phyloP scores from a whole-genome alignment of 208 protist species.

The Trypanosoma congolense region DNA sequence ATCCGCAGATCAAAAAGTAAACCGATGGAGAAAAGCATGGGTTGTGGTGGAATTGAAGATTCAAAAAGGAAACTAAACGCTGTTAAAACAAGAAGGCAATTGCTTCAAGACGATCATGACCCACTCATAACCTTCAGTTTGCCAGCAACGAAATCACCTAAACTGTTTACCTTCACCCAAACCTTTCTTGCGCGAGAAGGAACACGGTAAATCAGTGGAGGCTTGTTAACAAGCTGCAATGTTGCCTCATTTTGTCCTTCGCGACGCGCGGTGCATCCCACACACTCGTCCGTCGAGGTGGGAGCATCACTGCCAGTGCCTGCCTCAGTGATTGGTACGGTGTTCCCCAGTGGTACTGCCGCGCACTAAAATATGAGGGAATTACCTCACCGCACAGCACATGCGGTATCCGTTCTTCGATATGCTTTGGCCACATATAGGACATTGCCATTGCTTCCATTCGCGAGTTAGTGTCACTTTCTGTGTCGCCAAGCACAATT shows the following conservation, averaged over 20 bases:
- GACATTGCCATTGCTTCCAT: conserved; percentile 20
- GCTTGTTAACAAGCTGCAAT: neutral
- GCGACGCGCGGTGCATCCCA: neutral
- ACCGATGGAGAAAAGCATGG: too few species aligned
- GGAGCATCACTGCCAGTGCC: neutral
- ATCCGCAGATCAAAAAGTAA: too few species aligned
- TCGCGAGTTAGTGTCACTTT: neutral
- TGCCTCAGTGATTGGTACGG: conserved; percentile 1
- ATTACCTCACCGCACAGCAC: conserved; percentile 28
- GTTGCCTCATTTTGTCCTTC: conserved; percentile 1
- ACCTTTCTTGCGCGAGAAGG: conserved; percentile 17
- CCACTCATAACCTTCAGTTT: too few species aligned
- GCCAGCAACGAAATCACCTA: conserved; percentile 40
- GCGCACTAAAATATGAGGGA: neutral
- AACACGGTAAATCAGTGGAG: conserved; percentile 7
- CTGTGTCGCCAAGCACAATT: conserved; percentile 10
- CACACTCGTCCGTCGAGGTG: neutral
- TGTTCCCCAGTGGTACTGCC: neutral
- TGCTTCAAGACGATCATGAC: too few species aligned
- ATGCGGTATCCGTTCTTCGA: conserved; percentile 36
- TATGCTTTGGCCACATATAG: conserved; percentile 25
- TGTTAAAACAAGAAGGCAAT: too few species aligned
- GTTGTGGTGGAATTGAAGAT: too few species aligned
- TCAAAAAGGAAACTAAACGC: too few species aligned
- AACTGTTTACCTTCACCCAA: conserved; percentile 27